phyloP scores from a whole-genome alignment of 2,329 filamentous ascomycete genomes.

The Arthroderma sp. region DNA sequence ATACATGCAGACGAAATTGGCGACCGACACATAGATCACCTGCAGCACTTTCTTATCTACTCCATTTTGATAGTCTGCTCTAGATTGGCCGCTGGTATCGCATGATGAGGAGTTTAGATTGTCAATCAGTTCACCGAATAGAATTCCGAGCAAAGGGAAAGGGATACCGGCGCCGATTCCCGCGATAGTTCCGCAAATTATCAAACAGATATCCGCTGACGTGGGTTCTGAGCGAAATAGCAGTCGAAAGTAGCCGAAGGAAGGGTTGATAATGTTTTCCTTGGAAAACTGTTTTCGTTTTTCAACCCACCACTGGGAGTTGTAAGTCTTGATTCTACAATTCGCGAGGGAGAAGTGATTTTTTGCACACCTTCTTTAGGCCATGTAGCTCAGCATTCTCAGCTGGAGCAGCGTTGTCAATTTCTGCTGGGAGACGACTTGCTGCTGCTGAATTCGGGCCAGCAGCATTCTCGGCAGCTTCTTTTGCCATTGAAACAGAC shows the following conservation, averaged over 20 bases:
- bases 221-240: constrained; percentile 7
- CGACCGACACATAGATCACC: constrained; percentile 52
- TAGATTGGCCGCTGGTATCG: not conserved
- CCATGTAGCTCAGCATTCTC: not conserved
- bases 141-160: constrained; percentile 26
- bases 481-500: no score
- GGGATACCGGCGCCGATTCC: constrained; percentile 26
- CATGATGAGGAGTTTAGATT: constrained; percentile 20
- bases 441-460: no score
- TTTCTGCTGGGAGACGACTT: no score
- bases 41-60: constrained; percentile 48
- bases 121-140: constrained; percentile 29
- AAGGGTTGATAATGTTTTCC: constrained; percentile 1
- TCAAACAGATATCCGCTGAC: constrained; percentile 16
- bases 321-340: no score
- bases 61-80: constrained; percentile 19
- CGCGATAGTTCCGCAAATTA: constrained; percentile 17
- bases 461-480: no score
- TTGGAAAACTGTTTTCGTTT: not conserved
- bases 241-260: constrained; percentile 7
- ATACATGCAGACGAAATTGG: constrained; percentile 52
- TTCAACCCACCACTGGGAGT: not conserved
- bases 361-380: not conserved
- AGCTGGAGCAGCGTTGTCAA: not conserved
- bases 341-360: no score